Base-by-base conservation (phyloP, 306 rosid species). In the Castanea mollissima region DNA sequence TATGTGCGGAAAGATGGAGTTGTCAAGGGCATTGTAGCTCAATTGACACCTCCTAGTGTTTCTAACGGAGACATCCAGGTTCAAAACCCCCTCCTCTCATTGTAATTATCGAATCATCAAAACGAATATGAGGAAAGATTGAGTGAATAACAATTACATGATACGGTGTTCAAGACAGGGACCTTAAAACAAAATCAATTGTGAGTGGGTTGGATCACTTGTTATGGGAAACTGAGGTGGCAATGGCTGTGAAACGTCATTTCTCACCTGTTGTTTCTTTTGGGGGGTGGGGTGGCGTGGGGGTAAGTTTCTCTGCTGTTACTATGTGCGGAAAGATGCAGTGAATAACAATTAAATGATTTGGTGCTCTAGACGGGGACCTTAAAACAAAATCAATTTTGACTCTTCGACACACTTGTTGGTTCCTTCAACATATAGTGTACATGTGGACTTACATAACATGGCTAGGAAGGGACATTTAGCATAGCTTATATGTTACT, bases 161-260 rank as follows among this genome's bases (percentile, higher is more conserved):
- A 54, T 13, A 6, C 11, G 51, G 60, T 35, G 52, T 19, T 38
- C 56, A 16, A 4, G 6, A n/a, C 49, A 46, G 72, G 54, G 46
- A 76, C 56, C 49, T 54, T 77, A 54, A 19, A 49, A 44, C 13
- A 29, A 64, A 52, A 2, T 5, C 3, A 10, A 51, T 1, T 59
- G 23, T 51, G 18, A 62, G 54, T 41, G 67, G 20, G 55, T 62
- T 31, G 69, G 78, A 23, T 74, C 54, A 49, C 11, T 13, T 49
- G 54, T 65, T 21, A 54, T 73, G 58, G 74, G 55, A 64, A 52
- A 52, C 78, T 4, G 64, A 18, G 55, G 16, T 74, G 41, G 55
- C 76, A 62, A 2, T 81, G 78, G 72, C 59, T 75, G 68, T 55
- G 58, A 79, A 74, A 23, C 52, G 27, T 60, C 44, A 74, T 56